phyloP scores from a whole-genome alignment of 305 asterid species.

The Caryopteris hybrid region DNA sequence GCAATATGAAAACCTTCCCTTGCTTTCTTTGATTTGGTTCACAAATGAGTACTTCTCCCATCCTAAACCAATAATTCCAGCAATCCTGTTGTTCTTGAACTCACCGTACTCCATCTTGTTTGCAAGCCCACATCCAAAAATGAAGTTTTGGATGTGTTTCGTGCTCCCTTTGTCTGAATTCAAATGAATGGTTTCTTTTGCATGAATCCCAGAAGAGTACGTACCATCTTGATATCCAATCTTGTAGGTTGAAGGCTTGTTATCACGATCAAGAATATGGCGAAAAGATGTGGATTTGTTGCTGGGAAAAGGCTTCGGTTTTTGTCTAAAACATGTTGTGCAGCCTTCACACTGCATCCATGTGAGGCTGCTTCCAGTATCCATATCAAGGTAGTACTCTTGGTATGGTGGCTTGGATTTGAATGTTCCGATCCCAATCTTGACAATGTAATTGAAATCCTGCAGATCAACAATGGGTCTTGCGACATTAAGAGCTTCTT shows the following conservation, averaged over 20 bases:
- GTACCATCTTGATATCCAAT: background rate
- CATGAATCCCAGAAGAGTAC: background rate
- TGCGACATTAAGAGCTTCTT: background rate
- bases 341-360: slow-evolving; percentile 18
- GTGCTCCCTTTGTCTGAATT: background rate
- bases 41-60: slow-evolving; percentile 4
- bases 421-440: slow-evolving; percentile 14
- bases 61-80: slow-evolving; percentile 16
- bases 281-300: slow-evolving; percentile 1
- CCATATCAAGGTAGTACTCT: slow-evolving; percentile 6
- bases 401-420: slow-evolving; percentile 1
- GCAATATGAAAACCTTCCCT: slow-evolving; percentile 5
- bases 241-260: background rate
- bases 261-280: background rate
- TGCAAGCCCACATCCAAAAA: slow-evolving; percentile 12
- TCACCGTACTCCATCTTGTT: background rate
- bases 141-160: background rate
- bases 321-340: background rate
- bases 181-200: slow-evolving; percentile 2
- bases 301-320: background rate
- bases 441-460: background rate
- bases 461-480: background rate
- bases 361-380: background rate
- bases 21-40: background rate
- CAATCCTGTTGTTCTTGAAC: background rate